Evolutionary conservation across 2,329 filamentous ascomycete species (phyloP), one percentile per base, ranked within the genome.

Genomic region (Talaromyces sp.): DNA sequence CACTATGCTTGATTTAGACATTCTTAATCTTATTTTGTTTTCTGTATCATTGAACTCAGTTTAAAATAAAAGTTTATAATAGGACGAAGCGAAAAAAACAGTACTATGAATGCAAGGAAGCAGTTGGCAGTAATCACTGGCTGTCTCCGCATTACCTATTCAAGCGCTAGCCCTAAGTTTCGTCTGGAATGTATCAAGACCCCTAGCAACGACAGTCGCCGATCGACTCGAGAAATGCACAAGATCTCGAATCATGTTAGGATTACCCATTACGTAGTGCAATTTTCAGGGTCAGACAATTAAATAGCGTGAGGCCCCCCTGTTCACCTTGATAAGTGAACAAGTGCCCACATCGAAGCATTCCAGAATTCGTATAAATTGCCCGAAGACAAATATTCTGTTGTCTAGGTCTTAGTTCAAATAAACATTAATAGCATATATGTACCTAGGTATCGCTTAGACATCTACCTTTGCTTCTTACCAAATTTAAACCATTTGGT

Each of bases 141-240:
- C 11, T 56, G 33, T 33, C 52, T 56, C 10, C 52, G 31, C 52
- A 56, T 56, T 56, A 56, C 22, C 22, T 22, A 22, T 39, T 56
- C 4, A 56, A 56, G 52, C 52, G 33, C 52, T 56, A 56, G 25
- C n/a, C 31, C 50, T 35, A 54, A n/a, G 5, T 11, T 11, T 25
- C n/a, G n/a, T 52, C 17, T 47, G 57, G 57, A 60, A 60, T 60
- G 57, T 60, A 17, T 33, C 57, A 33, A 6, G 45, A 49, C 45
- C 50, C 50, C 52, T 39, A 13, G 33, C 52, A 56, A 56, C 52
- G n/a, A 56, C 17, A 56, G 52, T 37, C 33, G 13, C 52, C 13
- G 59, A 61, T 61, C 45, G 22, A 41, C 59, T 31, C 19, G n/a
- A 39, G 52, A 61, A 61, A 61, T 61, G 59, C 17, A 15, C 19